A percentile compares a stretch with the other conserved stretches of the same genome.
Conservation (phyloP, 73 alveolate genomes). For the Paramecium primaurelia region DNA sequence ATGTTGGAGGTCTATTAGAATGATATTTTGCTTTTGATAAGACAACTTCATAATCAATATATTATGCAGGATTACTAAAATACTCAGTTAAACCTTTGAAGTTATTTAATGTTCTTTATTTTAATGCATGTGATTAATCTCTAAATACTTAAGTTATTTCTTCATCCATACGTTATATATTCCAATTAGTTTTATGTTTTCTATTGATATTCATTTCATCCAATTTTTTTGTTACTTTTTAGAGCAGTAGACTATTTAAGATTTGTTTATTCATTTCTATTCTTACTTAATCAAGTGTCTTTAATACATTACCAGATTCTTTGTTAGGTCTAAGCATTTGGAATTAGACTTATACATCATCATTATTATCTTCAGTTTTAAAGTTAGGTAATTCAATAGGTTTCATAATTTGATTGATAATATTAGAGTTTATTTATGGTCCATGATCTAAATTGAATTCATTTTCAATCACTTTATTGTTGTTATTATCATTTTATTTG, state of each 20-base stretch:
- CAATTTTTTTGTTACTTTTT: conserved; percentile 13
- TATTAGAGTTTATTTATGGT: not conserved
- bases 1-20: conserved; percentile 33
- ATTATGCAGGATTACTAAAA: conserved; percentile 42
- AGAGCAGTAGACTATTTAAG: not conserved
- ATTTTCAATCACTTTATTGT: not conserved
- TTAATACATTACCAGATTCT: not conserved
- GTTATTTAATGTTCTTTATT: not conserved
- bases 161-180: conserved; percentile 27
- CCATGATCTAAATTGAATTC: conserved; percentile 19
- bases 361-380: not conserved
- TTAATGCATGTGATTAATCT: not conserved
- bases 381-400: not conserved
- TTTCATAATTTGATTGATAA: conserved; percentile 28
- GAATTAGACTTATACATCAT: conserved; percentile 18
- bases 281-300: conserved; percentile 19
- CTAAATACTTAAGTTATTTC: conserved; percentile 29
- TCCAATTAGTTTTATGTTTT: conserved; percentile 15
- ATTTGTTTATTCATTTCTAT: conserved; percentile 38
- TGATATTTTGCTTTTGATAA: conserved; percentile 28
- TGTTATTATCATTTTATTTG: not conserved
- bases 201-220: conserved; percentile 18
- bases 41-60: conserved; percentile 30
- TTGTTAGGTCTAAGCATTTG: not conserved
- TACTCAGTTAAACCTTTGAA: conserved; percentile 44